Base-by-base conservation (phyloP, 345 rosid species). In the Lepidium didymum region DNA sequence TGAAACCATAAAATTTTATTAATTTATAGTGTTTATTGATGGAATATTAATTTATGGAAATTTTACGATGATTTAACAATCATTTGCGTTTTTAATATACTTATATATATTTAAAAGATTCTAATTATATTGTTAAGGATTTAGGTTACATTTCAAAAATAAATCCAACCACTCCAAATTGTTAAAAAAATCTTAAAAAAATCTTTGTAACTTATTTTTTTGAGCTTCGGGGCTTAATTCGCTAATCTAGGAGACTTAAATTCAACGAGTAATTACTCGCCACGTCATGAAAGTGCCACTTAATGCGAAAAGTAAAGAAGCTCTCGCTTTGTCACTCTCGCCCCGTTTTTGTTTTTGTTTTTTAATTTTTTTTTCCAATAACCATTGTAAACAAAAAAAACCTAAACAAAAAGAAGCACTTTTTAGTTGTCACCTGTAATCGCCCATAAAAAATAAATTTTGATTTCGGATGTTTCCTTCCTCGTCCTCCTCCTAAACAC, bases 381-480 rank as follows among this genome's bases (percentile, higher is more conserved):
- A 50, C 19, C 57, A 44, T 68, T 35, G 64, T 56, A 35, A 10
- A 27, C 5, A 18, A 18, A 18, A 72, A 52, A 67, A 51, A 67
- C 69, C 73, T 67, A 67, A 67, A 60, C 31, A 47, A 55, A 43
- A 56, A 64, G 61, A 58, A 25, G 64, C 37, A 46, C 31, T 67
- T 76, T 66, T 75, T 27, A 4, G 31, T 27, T 57, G 58, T 79
- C 69, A 53, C 50, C 75, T 82, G 37, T 25, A 72, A 63, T 19
- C 21, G 21, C 21, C 21, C 21, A 19, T 19, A 19, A 19, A 1
- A 19, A 19, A 41, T 43, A 65, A 55, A 49, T 52, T 55, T 21
- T 65, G 73, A 10, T 16, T 57, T 52, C 25, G 10, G 68, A 61
- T 68, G 1, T 59, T 45, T 50, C 62, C 58, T 50, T 68, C 56